Conservation (phyloP, 495 filamentous ascomycete genomes). For the Darksidea phi region DNA sequence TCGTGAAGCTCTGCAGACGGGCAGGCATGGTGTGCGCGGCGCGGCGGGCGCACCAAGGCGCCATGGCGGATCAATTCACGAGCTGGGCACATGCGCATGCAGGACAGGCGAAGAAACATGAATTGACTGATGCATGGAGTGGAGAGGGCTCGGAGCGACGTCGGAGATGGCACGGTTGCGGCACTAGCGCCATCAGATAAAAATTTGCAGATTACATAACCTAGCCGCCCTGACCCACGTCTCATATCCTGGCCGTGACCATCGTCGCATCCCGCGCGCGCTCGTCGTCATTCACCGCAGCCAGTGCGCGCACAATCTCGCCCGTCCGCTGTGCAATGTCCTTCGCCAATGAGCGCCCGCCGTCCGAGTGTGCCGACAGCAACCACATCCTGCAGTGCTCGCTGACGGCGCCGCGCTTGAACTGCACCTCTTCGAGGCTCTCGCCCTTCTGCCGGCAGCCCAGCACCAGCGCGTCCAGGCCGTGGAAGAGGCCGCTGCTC, state of each 20-base stretch:
- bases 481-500: slow-evolving; percentile 17
- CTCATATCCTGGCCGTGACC: slow-evolving; percentile 27
- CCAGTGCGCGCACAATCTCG: slow-evolving; percentile 15
- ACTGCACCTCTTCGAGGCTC: slow-evolving; percentile 30
- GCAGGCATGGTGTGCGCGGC: not conserved
- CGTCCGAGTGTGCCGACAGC: slow-evolving; percentile 23
- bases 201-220: slow-evolving; percentile 15
- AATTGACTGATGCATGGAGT: not conserved
- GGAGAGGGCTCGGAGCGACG: slow-evolving; percentile 14
- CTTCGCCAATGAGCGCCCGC: slow-evolving; percentile 28
- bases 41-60: not conserved
- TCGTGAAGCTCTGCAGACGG: not conserved
- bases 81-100: not conserved
- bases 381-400: slow-evolving; percentile 27
- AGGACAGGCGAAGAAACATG: too few relatives aligned
- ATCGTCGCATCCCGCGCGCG: not conserved
- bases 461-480: slow-evolving; percentile 21
- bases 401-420: slow-evolving; percentile 26
- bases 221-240: not conserved
- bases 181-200: slow-evolving; percentile 19
- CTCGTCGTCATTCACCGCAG: not conserved
- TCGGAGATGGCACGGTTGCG: slow-evolving; percentile 11
- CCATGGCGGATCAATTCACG: not conserved
- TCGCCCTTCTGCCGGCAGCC: slow-evolving; percentile 31
- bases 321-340: slow-evolving; percentile 27